Evolutionary conservation across 371 early-diverging fungal species (phyloP).

Genomic region (Chytridiales sp.): DNA sequence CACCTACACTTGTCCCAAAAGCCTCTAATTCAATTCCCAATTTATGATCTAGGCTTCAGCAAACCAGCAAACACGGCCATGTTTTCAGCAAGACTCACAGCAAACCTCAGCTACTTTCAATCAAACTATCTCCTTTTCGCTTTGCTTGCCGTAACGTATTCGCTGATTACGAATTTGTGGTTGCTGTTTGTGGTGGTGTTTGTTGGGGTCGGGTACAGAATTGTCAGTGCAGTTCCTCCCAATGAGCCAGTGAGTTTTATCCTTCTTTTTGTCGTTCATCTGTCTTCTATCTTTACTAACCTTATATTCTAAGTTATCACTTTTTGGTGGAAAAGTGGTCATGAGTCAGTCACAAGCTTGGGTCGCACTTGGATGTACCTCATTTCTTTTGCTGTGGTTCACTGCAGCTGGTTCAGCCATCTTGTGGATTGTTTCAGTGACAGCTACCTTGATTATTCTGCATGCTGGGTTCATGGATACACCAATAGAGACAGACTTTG

Average conservation of each 20-base stretch:
- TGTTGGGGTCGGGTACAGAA: slow-evolving; percentile 22
- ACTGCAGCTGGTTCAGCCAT: slow-evolving; percentile 29
- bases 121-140: slow-evolving; percentile 31
- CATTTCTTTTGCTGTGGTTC: slow-evolving; percentile 21
- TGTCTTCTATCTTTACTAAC: not conserved
- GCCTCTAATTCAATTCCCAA: not conserved
- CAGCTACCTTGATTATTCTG: slow-evolving; percentile 12
- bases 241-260: slow-evolving; percentile 20
- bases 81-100: slow-evolving; percentile 12
- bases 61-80: slow-evolving; percentile 2
- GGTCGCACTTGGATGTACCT: slow-evolving; percentile 18
- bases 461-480: slow-evolving; percentile 32
- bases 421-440: slow-evolving; percentile 25
- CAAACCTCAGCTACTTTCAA: slow-evolving; percentile 24
- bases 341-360: slow-evolving; percentile 27
- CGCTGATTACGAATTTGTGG: slow-evolving; percentile 23
- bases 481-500: slow-evolving; percentile 29
- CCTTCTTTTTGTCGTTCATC: not conserved
- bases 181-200: slow-evolving; percentile 27
- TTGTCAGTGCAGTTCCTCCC: slow-evolving; percentile 15
- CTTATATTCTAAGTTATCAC: not conserved
- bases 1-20: not conserved
- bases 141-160: slow-evolving; percentile 19
- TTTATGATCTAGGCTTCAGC: not conserved
- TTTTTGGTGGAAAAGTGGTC: slow-evolving; percentile 9